Evolutionary conservation across 352 stramenopile species (phyloP), one percentile per base, ranked within the genome.

Genomic region (Phytopythium oedochilum): DNA sequence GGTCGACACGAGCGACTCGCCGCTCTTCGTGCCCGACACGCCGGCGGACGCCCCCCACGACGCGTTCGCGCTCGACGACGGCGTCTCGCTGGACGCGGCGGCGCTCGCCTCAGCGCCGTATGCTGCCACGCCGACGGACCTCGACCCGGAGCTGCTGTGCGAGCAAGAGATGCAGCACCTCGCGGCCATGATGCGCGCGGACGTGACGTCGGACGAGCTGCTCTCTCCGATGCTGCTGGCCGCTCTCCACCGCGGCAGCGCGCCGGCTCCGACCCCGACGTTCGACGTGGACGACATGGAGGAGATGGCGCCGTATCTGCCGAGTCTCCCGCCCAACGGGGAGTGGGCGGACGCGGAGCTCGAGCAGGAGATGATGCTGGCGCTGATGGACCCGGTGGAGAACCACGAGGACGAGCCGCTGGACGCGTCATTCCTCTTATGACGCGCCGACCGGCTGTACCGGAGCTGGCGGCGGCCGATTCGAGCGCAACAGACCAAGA

Each of bases 111-210:
- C 40, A 5, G 25, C 35, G 28, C 6, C 22, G 29, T 23, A 36
- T 1, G 35, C 50, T 2, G 28, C 38, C 3, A 18, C 34, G 51
- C 40, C 40, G 29, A 10, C 29, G 5, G 29, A 34, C 26, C 38
- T 26, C 3, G 32, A 50, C 3, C 53, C 22, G 6, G 53, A 62
- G 36, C 57, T 38, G 45, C 32, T 29, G 14, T 49, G 63, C 32
- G 46, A 52, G 44, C 64, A 71, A 34, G 56, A 72, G 40, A 59
- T 64, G 39, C 57, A 69, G 23, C 64, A 72, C 44, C 67, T 63
- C 53, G 60, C 61, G 36, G 50, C 57, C 53, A 69, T 72, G 60
- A 35, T 59, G 31, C 60, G 60, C 46, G 64, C 57, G 5, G 64
- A 72, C 23, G 57, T 59, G 15, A 59, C 61, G 4, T 72, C 64